These are phyloP conservation scores for Botrytis galanthina DNA, from an alignment of 2,329 filamentous ascomycete genomes.

Conservation along the genomic window DNA sequence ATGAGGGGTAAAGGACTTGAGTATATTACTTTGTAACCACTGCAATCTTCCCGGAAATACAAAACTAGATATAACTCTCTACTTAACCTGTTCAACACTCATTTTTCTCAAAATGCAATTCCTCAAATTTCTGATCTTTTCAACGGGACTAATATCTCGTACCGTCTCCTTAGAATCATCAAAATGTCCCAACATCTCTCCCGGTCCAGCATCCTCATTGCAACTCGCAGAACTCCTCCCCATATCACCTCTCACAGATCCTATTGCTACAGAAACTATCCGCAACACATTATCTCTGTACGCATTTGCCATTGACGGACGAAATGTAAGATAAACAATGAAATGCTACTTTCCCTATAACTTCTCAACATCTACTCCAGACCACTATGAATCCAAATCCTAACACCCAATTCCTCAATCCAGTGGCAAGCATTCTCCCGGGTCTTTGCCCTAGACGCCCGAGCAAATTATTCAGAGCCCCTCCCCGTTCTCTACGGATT, in stretches of 20 bases:
- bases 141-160: neutral
- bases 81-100: rapidly evolving
- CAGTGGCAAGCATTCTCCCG: neutral
- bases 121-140: neutral
- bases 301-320: neutral
- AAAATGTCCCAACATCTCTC: neutral
- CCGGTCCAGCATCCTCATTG: neutral
- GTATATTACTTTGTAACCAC: neutral
- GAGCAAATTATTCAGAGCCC: neutral
- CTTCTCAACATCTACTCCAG: neutral
- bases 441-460: neutral
- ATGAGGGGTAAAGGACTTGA: neutral
- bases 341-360: neutral
- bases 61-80: neutral
- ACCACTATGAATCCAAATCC: neutral
- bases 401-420: neutral
- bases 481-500: neutral
- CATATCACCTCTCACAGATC: neutral
- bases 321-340: neutral
- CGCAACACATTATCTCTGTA: neutral
- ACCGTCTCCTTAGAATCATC: neutral
- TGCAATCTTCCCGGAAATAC: neutral
- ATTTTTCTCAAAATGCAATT: neutral
- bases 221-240: neutral
- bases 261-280: neutral